Percentiles rank a stretch among this genome's conserved stretches.
Conservation (phyloP, 805 yeast species). For the Blastobotrys attinorum region DNA sequence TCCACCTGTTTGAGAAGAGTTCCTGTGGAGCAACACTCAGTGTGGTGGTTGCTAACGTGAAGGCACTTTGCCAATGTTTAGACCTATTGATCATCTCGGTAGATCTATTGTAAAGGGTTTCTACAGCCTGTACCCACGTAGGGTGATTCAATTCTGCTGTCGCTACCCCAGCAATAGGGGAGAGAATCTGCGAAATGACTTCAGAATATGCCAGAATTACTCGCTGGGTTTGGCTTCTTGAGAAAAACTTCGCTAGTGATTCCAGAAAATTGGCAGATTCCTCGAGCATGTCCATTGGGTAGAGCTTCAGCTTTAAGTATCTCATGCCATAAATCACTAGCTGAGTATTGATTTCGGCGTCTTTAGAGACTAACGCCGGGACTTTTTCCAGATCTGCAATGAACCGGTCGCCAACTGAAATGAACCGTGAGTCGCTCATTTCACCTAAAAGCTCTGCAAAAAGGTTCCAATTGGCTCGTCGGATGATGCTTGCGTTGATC, state of each 20-base stretch:
- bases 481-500: conserved; percentile 58
- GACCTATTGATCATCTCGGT: conserved; percentile 37
- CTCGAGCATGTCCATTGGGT: conserved; percentile 84
- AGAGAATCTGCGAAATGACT: conserved; percentile 62
- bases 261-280: conserved; percentile 87
- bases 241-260: conserved; percentile 78
- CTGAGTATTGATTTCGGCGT: conserved; percentile 56
- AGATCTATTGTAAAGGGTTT: conserved; percentile 46
- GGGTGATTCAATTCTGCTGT: conserved; percentile 97
- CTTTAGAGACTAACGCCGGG: conserved; percentile 44
- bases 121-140: conserved; percentile 80
- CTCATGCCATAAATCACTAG: conserved; percentile 88
- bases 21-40: conserved; percentile 76
- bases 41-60: conserved; percentile 61
- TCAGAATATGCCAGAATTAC: conserved; percentile 77
- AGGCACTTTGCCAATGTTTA: conserved; percentile 58
- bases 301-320: conserved; percentile 65
- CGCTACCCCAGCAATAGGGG: conserved; percentile 75
- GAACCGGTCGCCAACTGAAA: conserved; percentile 87
- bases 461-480: conserved; percentile 89
- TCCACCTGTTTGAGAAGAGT: conserved; percentile 67
- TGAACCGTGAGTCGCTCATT: conserved; percentile 77
- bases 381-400: conserved; percentile 85
- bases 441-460: conserved; percentile 84
- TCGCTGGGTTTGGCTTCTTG: conserved; percentile 53